Base-by-base conservation (phyloP, 129 eudicot genomes). In the Centrapalus pauciflorus region DNA sequence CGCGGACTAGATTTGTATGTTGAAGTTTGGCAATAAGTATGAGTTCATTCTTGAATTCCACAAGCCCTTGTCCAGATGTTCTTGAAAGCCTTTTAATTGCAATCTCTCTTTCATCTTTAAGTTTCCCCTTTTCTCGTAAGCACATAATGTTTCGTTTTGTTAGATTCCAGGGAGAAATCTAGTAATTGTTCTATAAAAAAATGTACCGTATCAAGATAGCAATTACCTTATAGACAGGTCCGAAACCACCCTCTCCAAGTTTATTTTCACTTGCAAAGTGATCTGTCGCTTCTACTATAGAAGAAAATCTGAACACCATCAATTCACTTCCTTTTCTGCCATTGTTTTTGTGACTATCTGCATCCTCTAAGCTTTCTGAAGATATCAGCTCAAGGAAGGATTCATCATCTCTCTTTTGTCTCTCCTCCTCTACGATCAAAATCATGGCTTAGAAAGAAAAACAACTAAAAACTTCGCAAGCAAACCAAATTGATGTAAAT, bases 161-260 rank as follows among this genome's bases (percentile, higher is more conserved):
- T 23, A 69, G 26, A 16, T 28, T 46, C 32, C 5, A 16, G 27
- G 16, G 26, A 33, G 21, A 1, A 28, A 2, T 30, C 26, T 4
- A 35, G 7, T 10, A 21, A 9, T n/a, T 13, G 3, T 3, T 43
- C 13, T 3, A 27, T 2, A 46, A 27, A 28, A 6, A 34, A 51
- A 24, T 24, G 21, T 20, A 33, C 7, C 13, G 0, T 17, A 14
- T 70, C 28, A 13, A 40, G 16, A 7, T 14, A 16, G 14, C 16
- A 26, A 28, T 7, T 70, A 82, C 87, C 83, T 75, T 75, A 63
- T 75, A 78, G 56, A 83, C 84, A 14, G 88, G 84, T 57, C 88
- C 82, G 35, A 83, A 83, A 34, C 88, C 84, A 48, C 88, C 88
- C 41, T 79, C 61, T 30, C 88, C 82, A 20, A 83, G 88, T 48